Evolutionary conservation across 768 basidiomycete genomes (phyloP).

Genomic region (Ephemerocybe angulata): DNA sequence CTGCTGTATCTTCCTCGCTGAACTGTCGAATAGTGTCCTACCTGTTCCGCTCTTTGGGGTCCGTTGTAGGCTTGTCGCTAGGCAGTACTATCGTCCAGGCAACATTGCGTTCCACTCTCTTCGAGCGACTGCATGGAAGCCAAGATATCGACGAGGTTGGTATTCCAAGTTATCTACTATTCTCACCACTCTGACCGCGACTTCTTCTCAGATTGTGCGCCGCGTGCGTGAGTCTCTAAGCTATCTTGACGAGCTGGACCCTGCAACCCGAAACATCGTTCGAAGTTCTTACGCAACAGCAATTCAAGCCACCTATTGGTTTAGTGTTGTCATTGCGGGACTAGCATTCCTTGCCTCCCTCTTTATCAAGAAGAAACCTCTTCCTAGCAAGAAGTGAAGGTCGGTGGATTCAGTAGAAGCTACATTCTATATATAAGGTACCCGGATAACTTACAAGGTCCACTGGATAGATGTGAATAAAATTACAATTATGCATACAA

Average conservation of each 20-base stretch:
- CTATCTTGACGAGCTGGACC: slow-evolving; percentile 43
- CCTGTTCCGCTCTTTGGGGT: slow-evolving; percentile 62
- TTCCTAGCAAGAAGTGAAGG: slow-evolving; percentile 13
- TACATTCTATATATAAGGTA: not conserved
- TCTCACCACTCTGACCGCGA: not conserved
- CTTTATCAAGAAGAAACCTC: slow-evolving; percentile 52
- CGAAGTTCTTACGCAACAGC: slow-evolving; percentile 42
- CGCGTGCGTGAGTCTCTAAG: slow-evolving; percentile 48
- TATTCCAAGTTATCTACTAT: not conserved
- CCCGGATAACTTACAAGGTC: too few species aligned
- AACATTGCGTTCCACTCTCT: slow-evolving; percentile 43
- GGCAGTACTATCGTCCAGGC: slow-evolving; percentile 56
- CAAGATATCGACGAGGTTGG: slow-evolving; percentile 53
- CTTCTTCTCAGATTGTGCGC: slow-evolving; percentile 36
- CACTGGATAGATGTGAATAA: too few species aligned
- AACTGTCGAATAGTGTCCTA: slow-evolving; percentile 47
- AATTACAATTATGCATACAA: too few species aligned
- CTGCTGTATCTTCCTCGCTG: not conserved
- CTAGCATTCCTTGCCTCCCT: slow-evolving; percentile 41
- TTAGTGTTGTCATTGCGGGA: slow-evolving; percentile 39
- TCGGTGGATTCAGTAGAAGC: not conserved
- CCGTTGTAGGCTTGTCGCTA: slow-evolving; percentile 53
- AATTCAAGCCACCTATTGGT: slow-evolving; percentile 45
- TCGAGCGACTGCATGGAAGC: slow-evolving; percentile 35
- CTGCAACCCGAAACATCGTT: slow-evolving; percentile 33